Evolutionary conservation across 257 asterid species (phyloP).

Genomic region (Osmanthus fragrans): DNA sequence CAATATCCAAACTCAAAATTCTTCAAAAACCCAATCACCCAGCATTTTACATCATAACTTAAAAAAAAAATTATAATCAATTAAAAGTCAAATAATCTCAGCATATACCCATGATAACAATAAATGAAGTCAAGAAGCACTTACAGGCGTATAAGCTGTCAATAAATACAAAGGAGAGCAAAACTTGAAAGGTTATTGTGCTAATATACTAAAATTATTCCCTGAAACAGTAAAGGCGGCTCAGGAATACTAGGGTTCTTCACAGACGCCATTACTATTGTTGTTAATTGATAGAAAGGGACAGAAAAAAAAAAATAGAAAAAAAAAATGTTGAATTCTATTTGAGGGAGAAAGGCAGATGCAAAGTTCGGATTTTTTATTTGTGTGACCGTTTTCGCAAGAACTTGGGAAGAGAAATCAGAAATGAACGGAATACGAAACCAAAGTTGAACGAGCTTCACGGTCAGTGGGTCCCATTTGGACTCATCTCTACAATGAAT

Average conservation of each 20-base stretch:
- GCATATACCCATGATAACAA: neutral
- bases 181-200: slow-evolving; percentile 4
- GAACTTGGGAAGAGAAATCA: slow-evolving; percentile 33
- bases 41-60: neutral
- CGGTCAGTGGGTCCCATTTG: slow-evolving; percentile 13
- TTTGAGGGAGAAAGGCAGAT: slow-evolving; percentile 19
- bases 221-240: slow-evolving; percentile 60
- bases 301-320: slow-evolving; percentile 21
- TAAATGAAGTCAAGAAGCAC: slow-evolving; percentile 28
- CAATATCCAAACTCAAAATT: neutral
- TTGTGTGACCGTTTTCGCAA: slow-evolving; percentile 5
- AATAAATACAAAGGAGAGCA: neutral
- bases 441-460: slow-evolving; percentile 25
- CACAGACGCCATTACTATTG: slow-evolving; percentile 45
- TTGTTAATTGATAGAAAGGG: slow-evolving; percentile 25
- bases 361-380: slow-evolving; percentile 17
- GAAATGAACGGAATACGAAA: slow-evolving; percentile 10
- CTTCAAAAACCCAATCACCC: slow-evolving; percentile 18
- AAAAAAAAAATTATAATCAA: neutral
- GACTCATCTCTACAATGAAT: too few species aligned
- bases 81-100: slow-evolving; percentile 5
- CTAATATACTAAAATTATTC: slow-evolving; percentile 21
- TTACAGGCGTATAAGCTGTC: slow-evolving; percentile 40
- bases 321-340: slow-evolving; percentile 18
- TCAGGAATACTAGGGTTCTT: slow-evolving; percentile 45